Evolutionary conservation across 1,139 yeast species (phyloP).

Genomic region (Blastobotrys elegans): DNA sequence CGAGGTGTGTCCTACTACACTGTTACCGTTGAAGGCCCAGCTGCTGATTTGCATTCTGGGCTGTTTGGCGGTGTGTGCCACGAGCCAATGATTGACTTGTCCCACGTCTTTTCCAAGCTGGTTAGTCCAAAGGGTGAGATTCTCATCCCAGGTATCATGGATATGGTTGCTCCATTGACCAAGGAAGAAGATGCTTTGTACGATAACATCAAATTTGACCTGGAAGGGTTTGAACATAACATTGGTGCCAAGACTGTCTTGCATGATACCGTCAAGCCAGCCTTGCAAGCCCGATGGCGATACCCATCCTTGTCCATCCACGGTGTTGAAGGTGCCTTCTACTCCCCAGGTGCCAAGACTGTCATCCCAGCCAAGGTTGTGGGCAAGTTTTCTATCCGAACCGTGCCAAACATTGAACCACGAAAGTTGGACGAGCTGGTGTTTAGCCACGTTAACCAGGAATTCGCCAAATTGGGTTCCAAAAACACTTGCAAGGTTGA

Average conservation of each 20-base stretch:
- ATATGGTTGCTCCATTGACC: constrained; percentile 93
- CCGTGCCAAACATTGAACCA: constrained; percentile 90
- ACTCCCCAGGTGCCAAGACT: constrained; percentile 93
- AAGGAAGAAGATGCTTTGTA: constrained; percentile 69
- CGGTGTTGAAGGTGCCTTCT: constrained; percentile 97
- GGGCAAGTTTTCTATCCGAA: constrained; percentile 95
- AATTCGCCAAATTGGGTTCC: constrained; percentile 62
- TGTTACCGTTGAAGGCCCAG: constrained; percentile 78
- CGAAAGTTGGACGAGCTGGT: constrained; percentile 75
- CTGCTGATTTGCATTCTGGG: constrained; percentile 96
- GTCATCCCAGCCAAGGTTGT: constrained; percentile 92
- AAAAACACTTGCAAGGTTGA: constrained; percentile 71
- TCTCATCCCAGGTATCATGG: constrained; percentile 78
- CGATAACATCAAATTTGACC: constrained; percentile 78
- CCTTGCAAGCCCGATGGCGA: constrained; percentile 98
- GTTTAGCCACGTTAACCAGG: constrained; percentile 58
- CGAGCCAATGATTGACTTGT: constrained; percentile 95
- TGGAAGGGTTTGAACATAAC: constrained; percentile 81
- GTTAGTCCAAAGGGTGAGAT: constrained; percentile 75
- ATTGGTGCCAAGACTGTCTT: constrained; percentile 82
- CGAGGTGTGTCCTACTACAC: constrained; percentile 96
- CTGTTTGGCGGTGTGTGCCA: constrained; percentile 95
- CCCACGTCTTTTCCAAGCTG: constrained; percentile 66
- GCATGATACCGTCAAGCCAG: constrained; percentile 71
- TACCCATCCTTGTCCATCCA: constrained; percentile 92